phyloP scores from a whole-genome alignment of 495 filamentous ascomycete genomes.

The Ramalina peruviana region DNA sequence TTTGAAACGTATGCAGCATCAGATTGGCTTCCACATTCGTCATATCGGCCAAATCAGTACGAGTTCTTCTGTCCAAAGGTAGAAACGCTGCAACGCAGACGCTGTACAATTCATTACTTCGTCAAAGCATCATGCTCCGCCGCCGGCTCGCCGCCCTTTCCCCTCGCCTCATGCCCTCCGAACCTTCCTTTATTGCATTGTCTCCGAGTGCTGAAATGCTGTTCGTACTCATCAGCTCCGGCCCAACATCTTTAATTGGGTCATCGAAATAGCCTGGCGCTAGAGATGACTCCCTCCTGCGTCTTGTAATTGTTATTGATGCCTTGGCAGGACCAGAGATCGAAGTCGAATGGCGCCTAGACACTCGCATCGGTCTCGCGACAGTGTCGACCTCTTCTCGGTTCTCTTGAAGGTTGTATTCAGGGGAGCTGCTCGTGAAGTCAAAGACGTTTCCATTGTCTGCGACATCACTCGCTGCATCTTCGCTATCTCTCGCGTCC shows the following conservation, averaged over 20 bases:
- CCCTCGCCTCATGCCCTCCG: neutral
- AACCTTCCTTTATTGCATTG: neutral
- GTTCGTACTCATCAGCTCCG: constrained; percentile 5
- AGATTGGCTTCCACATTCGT: no score
- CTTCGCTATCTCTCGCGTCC: neutral
- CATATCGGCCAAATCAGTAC: no score
- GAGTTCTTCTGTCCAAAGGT: no score
- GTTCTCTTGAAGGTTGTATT: constrained; percentile 1
- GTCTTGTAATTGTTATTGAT: constrained; percentile 5
- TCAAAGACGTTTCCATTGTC: constrained; percentile 9
- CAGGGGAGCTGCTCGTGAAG: constrained; percentile 13
- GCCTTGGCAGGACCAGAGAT: constrained; percentile 3
- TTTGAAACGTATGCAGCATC: no score
- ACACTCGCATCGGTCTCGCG: constrained; percentile 4
- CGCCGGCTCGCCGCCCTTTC: constrained; percentile 28
- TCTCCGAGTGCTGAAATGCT: constrained; percentile 6
- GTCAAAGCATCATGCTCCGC: constrained; percentile 40
- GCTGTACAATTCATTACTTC: neutral
- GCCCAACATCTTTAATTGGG: neutral
- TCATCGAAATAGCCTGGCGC: constrained; percentile 3
- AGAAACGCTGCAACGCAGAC: no score
- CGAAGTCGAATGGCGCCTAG: constrained; percentile 15
- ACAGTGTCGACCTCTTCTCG: neutral
- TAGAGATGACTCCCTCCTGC: constrained; percentile 2
- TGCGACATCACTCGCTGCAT: neutral